Evolutionary conservation across 2,329 filamentous ascomycete species (phyloP).

Genomic region (Penicillium brasilianum): DNA sequence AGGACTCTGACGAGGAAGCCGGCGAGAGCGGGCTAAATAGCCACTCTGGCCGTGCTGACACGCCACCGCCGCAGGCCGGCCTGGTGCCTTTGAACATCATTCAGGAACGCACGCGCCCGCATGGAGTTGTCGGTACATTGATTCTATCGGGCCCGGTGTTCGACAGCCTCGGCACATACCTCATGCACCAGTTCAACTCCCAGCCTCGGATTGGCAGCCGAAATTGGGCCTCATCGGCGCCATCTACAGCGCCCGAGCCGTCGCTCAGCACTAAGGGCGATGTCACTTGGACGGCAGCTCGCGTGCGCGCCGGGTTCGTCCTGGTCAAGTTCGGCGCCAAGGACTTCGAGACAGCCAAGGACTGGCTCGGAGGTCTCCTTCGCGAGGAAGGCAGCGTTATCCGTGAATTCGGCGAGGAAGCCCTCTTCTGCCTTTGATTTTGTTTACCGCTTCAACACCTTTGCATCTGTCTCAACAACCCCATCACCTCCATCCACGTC

Average conservation of each 20-base stretch:
- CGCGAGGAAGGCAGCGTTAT: slow-evolving; percentile 73
- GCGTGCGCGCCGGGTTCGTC: slow-evolving; percentile 75
- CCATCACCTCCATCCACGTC: neutral
- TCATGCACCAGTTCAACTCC: slow-evolving; percentile 76
- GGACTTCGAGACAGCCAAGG: slow-evolving; percentile 78
- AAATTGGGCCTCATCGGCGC: slow-evolving; percentile 63
- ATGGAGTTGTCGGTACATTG: slow-evolving; percentile 81
- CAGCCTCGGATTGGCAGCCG: slow-evolving; percentile 82
- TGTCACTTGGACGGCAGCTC: slow-evolving; percentile 81
- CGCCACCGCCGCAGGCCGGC: slow-evolving; percentile 25
- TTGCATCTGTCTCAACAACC: neutral
- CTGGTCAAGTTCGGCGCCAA: slow-evolving; percentile 88
- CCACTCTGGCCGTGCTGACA: slow-evolving; percentile 21
- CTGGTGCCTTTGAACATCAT: slow-evolving; percentile 36
- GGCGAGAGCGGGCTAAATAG: slow-evolving; percentile 14
- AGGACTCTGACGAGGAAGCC: slow-evolving; percentile 35
- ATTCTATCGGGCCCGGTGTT: slow-evolving; percentile 78
- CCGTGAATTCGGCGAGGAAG: slow-evolving; percentile 76
- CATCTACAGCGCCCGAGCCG: slow-evolving; percentile 28
- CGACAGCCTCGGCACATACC: slow-evolving; percentile 69
- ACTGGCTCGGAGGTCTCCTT: slow-evolving; percentile 80
- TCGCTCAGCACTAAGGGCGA: slow-evolving; percentile 52
- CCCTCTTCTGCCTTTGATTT: slow-evolving; percentile 71
- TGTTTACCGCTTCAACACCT: neutral
- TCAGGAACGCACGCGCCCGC: slow-evolving; percentile 69